Evolutionary conservation across 139 green algal species (phyloP).

Genomic region (Chlamydomonas schloesseri): DNA sequence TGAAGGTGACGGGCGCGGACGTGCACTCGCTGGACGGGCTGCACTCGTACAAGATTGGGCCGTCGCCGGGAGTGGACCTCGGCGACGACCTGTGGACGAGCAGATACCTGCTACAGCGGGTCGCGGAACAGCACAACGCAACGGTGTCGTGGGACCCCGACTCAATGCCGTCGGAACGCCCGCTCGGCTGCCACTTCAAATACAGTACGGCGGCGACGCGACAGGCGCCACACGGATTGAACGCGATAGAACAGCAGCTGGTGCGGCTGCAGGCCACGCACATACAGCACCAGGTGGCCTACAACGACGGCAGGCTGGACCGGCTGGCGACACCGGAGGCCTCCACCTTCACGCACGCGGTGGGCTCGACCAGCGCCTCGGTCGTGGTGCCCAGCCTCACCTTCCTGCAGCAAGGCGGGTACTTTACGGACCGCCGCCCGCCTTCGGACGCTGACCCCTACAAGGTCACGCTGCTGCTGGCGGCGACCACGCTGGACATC

Average conservation of each 20-base stretch:
- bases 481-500: slow-evolving; percentile 75
- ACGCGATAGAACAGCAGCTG: slow-evolving; percentile 69
- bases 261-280: slow-evolving; percentile 69
- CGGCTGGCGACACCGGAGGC: not conserved
- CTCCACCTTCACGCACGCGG: slow-evolving; percentile 67
- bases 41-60: slow-evolving; percentile 76
- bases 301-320: slow-evolving; percentile 70
- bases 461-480: slow-evolving; percentile 79
- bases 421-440: slow-evolving; percentile 82
- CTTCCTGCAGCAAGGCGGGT: slow-evolving; percentile 62
- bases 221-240: slow-evolving; percentile 59
- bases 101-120: slow-evolving; percentile 77
- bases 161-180: slow-evolving; percentile 64
- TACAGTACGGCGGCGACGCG: slow-evolving; percentile 79
- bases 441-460: slow-evolving; percentile 86
- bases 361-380: slow-evolving; percentile 66
- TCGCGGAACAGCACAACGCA: slow-evolving; percentile 67
- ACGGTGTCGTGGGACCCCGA: slow-evolving; percentile 73
- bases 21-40: slow-evolving; percentile 31
- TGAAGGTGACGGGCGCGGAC: slow-evolving; percentile 44
- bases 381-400: slow-evolving; percentile 73
- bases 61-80: slow-evolving; percentile 71
- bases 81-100: slow-evolving; percentile 84
- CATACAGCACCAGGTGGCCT: slow-evolving; percentile 74
- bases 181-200: slow-evolving; percentile 70